phyloP scores from a whole-genome alignment of 2,329 filamentous ascomycete species.

The Cladorrhinum sp. region DNA sequence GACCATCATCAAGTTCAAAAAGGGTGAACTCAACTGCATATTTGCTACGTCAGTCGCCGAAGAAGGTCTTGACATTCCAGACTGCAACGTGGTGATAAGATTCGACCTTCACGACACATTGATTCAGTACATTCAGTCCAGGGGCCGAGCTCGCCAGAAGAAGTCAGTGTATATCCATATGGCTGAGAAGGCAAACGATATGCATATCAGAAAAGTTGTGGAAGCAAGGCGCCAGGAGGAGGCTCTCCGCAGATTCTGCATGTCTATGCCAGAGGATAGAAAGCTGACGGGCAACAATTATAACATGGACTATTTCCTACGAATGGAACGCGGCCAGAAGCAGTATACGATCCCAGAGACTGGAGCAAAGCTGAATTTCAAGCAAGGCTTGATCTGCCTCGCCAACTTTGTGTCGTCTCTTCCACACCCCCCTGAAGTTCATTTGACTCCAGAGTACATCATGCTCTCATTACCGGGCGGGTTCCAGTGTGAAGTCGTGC shows the following conservation, averaged over 20 bases:
- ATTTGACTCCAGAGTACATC: slow-evolving; percentile 55
- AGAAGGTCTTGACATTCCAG: slow-evolving; percentile 65
- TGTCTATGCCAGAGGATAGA: slow-evolving; percentile 69
- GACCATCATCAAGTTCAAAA: slow-evolving; percentile 64
- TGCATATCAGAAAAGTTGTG: slow-evolving; percentile 54
- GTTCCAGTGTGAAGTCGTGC: slow-evolving; percentile 73
- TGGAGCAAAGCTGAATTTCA: slow-evolving; percentile 76
- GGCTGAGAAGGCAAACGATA: slow-evolving; percentile 67
- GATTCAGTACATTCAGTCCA: slow-evolving; percentile 93
- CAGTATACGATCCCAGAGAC: slow-evolving; percentile 61
- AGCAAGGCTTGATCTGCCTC: slow-evolving; percentile 68
- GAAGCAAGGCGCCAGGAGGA: slow-evolving; percentile 60
- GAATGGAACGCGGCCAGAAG: slow-evolving; percentile 47
- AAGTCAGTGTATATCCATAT: slow-evolving; percentile 83
- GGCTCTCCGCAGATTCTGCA: slow-evolving; percentile 72
- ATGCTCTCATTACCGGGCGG: slow-evolving; percentile 53
- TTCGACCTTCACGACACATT: slow-evolving; percentile 88
- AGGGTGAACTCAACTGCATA: slow-evolving; percentile 59
- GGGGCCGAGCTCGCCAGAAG: slow-evolving; percentile 75
- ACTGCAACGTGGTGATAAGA: slow-evolving; percentile 65
- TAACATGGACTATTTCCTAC: slow-evolving; percentile 54
- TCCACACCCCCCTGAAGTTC: slow-evolving; percentile 42
- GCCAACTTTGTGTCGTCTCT: slow-evolving; percentile 71
- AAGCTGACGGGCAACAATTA: slow-evolving; percentile 60
- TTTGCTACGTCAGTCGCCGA: slow-evolving; percentile 67